Conservation (phyloP, 2,329 filamentous ascomycete genomes). For the Aureobasidium mangrovei region DNA sequence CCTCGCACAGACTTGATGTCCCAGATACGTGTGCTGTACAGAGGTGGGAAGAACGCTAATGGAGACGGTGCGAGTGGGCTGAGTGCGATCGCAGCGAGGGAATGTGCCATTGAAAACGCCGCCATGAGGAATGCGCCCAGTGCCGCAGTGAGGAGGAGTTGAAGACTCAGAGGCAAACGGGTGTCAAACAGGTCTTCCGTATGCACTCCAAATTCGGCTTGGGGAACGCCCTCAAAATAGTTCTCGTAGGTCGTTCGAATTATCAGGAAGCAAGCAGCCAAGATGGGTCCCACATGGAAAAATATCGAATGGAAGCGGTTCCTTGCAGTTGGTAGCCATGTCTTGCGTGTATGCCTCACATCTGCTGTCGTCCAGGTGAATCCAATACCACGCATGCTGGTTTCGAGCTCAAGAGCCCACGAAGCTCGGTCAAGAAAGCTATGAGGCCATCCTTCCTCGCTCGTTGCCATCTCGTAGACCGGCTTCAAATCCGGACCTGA, state of each 20-base stretch:
- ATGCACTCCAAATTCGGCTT: constrained; percentile 11
- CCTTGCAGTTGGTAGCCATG: constrained; percentile 34
- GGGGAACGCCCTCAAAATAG: constrained; percentile 17
- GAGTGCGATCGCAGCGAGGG: constrained; percentile 33
- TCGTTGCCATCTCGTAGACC: constrained; percentile 31
- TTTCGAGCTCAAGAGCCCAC: constrained; percentile 37
- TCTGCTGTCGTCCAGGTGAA: constrained; percentile 40
- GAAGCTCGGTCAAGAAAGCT: constrained; percentile 32
- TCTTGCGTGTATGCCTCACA: constrained; percentile 36
- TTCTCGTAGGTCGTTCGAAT: constrained; percentile 28
- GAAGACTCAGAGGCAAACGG: constrained; percentile 25
- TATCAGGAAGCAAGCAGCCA: constrained; percentile 29
- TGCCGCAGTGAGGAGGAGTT: constrained; percentile 32
- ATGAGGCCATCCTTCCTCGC: constrained; percentile 33
- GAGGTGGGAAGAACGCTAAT: constrained; percentile 37
- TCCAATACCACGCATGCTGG: constrained; percentile 37
- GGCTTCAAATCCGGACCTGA: constrained; percentile 18
- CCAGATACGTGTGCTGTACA: constrained; percentile 36
- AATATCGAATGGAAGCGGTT: constrained; percentile 34
- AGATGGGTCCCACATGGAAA: constrained; percentile 31
- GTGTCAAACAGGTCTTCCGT: constrained; percentile 26
- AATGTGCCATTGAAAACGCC: constrained; percentile 35
- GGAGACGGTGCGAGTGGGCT: constrained; percentile 33
- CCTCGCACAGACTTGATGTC: constrained; percentile 31
- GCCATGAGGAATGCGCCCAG: constrained; percentile 37